phyloP scores from a whole-genome alignment of 2,329 filamentous ascomycete species.

The Teratosphaeria nubilosa region DNA sequence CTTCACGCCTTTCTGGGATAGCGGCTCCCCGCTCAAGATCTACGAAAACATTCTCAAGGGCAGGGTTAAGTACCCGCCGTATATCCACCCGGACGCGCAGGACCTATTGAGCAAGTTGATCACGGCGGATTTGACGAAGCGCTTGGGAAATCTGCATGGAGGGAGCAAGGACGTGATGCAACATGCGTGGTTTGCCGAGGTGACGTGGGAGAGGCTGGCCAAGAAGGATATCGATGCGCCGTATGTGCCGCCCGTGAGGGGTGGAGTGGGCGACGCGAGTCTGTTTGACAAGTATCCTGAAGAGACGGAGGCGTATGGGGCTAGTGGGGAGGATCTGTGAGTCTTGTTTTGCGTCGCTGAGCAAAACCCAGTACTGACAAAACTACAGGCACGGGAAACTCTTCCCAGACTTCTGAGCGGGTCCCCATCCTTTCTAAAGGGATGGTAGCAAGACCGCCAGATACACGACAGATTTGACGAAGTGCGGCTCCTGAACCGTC shows the following conservation, averaged over 20 bases:
- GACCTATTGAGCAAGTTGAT: slow-evolving; percentile 88
- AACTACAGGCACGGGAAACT: slow-evolving; percentile 57
- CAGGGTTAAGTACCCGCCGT: slow-evolving; percentile 90
- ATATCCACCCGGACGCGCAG: slow-evolving; percentile 89
- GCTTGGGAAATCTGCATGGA: slow-evolving; percentile 84
- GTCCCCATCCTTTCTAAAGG: background rate
- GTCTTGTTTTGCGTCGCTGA: slow-evolving; percentile 32
- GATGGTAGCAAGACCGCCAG: background rate
- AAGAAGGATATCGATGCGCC: slow-evolving; percentile 97
- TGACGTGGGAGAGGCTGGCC: slow-evolving; percentile 89
- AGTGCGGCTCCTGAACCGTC: background rate
- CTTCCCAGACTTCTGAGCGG: slow-evolving; percentile 59
- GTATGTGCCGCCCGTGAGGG: slow-evolving; percentile 91
- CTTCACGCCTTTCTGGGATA: slow-evolving; percentile 98
- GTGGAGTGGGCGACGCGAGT: slow-evolving; percentile 87
- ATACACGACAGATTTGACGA: background rate
- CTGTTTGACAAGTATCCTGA: slow-evolving; percentile 98
- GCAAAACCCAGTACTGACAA: slow-evolving; percentile 9
- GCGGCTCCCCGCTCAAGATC: slow-evolving; percentile 95
- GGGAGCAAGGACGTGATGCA: slow-evolving; percentile 88
- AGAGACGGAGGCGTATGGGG: slow-evolving; percentile 86
- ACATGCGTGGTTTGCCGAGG: slow-evolving; percentile 92
- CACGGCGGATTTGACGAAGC: slow-evolving; percentile 87
- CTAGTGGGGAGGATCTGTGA: slow-evolving; percentile 71
- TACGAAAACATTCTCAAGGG: slow-evolving; percentile 98